Evolutionary conservation across 139 green algal species (phyloP).

Genomic region (Protoeuglena noctilucae): DNA sequence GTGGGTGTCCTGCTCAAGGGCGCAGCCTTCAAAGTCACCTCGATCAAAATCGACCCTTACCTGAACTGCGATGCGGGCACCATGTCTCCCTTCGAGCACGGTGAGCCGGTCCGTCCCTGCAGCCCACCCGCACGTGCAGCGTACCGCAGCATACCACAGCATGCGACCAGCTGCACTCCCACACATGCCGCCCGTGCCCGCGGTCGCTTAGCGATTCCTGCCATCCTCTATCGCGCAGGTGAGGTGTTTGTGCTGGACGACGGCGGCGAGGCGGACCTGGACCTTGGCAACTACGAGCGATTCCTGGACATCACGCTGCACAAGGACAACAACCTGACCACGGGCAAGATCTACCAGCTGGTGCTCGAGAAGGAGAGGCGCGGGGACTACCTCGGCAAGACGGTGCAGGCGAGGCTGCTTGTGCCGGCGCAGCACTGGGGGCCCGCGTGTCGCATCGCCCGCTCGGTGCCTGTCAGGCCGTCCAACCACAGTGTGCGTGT

Average conservation of each 20-base stretch:
- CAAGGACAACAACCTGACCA: constrained; percentile 96
- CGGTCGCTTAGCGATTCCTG: no score
- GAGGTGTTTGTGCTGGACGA: constrained; percentile 99
- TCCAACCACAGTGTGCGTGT: no score
- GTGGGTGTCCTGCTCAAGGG: constrained; percentile 91
- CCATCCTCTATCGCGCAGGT: no score
- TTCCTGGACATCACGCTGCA: constrained; percentile 93
- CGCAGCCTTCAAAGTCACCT: constrained; percentile 78
- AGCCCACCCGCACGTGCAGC: no score
- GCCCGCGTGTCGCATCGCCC: no score
- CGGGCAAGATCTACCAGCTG: constrained; percentile 85
- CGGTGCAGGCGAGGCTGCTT: constrained; percentile 57
- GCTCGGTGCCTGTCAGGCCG: no score
- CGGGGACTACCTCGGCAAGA: constrained; percentile 97
- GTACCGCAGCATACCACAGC: no score
- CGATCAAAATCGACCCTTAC: constrained; percentile 98
- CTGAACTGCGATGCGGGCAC: constrained; percentile 98
- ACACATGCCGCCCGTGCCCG: no score
- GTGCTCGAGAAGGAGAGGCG: constrained; percentile 85
- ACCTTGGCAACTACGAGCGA: constrained; percentile 98
- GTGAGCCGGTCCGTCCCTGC: no score
- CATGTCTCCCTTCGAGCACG: constrained; percentile 99
- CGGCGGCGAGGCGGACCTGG: constrained; percentile 90
- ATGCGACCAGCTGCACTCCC: no score
- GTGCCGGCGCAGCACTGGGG: no score